Percentiles rank a stretch among this genome's conserved stretches.
These are phyloP conservation scores for Amaranthus cruentus DNA, from an alignment of 148 eudicot species.

Conservation along the genomic window DNA sequence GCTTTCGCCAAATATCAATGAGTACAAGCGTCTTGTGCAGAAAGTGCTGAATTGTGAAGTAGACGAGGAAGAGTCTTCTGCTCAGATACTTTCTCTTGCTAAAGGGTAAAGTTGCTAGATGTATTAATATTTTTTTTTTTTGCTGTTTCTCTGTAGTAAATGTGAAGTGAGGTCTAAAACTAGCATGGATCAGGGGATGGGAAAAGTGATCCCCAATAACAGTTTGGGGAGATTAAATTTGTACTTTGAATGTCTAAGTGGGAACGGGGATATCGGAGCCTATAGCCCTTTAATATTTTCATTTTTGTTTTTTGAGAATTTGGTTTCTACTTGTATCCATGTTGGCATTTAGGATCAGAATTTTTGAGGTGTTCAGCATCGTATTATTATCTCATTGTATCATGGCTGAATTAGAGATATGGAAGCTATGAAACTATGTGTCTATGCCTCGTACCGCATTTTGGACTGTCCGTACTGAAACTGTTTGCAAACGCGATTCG, in stretches of 20 bases:
- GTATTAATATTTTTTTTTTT: not conserved
- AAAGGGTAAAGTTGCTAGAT: slow-evolving; percentile 46
- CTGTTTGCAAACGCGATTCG: too few species aligned
- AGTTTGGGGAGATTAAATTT: not conserved
- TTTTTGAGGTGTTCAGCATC: not conserved
- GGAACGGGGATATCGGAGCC: not conserved
- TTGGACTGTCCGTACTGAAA: too few species aligned
- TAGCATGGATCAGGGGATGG: not conserved
- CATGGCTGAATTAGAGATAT: not conserved
- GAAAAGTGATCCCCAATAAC: not conserved
- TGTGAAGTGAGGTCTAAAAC: not conserved
- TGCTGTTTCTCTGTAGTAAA: not conserved
- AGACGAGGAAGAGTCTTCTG: slow-evolving; percentile 59
- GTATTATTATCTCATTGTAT: not conserved
- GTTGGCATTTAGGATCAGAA: not conserved
- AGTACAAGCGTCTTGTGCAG: slow-evolving; percentile 91
- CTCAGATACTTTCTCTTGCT: slow-evolving; percentile 68
- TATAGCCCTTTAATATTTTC: not conserved
- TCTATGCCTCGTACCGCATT: too few species aligned
- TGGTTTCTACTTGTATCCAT: not conserved
- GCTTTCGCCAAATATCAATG: slow-evolving; percentile 90
- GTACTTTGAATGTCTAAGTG: not conserved
- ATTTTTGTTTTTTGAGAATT: too few species aligned
- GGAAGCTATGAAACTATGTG: too few species aligned
- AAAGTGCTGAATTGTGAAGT: slow-evolving; percentile 80